Evolutionary conservation across 148 eudicot species (phyloP).

Genomic region (Rhododendron kiyosumense): DNA sequence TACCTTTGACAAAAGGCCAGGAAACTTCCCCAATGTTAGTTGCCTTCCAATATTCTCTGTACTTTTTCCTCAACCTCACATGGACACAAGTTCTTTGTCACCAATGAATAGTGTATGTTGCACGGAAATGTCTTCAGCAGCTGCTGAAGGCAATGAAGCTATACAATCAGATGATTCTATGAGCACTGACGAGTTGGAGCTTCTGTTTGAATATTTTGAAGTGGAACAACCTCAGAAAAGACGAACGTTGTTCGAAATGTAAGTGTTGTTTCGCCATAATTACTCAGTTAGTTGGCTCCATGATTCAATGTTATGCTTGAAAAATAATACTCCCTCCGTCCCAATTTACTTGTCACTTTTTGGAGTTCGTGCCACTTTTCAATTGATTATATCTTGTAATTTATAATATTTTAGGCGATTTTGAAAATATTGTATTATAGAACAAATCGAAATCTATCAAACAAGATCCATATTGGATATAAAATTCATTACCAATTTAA

Average conservation of each 20-base stretch:
- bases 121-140: slow-evolving; percentile 4
- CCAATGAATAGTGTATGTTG: neutral
- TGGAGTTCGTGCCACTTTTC: too few species aligned
- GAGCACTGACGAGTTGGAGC: slow-evolving; percentile 23
- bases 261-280: slow-evolving; percentile 8
- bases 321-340: too few species aligned
- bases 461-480: too few species aligned
- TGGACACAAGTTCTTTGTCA: neutral
- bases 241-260: slow-evolving; percentile 39
- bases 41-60: slow-evolving; percentile 9
- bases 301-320: neutral
- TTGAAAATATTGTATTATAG: too few species aligned
- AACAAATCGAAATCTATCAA: too few species aligned
- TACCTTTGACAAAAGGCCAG: neutral
- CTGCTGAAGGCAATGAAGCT: neutral
- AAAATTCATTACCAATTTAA: too few species aligned
- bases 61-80: slow-evolving; percentile 26
- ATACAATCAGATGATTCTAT: neutral
- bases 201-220: slow-evolving; percentile 54
- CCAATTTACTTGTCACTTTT: too few species aligned
- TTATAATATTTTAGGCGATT: too few species aligned
- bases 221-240: slow-evolving; percentile 48
- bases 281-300: neutral
- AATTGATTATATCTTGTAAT: too few species aligned
- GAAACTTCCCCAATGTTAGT: neutral